Base-by-base conservation (phyloP, 2,329 filamentous ascomycete species). In the Exserohilum rostratum region DNA sequence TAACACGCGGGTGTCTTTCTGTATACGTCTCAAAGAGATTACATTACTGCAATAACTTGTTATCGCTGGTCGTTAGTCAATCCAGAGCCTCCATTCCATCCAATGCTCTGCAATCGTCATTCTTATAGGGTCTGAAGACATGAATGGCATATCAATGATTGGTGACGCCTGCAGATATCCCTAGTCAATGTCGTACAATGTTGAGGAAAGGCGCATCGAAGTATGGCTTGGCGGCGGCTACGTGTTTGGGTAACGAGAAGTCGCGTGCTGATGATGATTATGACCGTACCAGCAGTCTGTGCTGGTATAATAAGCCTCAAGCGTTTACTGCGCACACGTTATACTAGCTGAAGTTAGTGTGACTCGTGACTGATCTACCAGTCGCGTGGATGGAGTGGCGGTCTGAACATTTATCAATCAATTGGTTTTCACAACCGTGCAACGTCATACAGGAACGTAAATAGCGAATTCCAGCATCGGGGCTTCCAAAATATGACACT, bases 121-220 rank as follows among this genome's bases (percentile, higher is more conserved):
- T 4, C 15, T 3, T 6, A 9, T 46, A 13, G 17, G 25, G 7
- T 1, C n/a, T 6, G 3, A 37, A 9, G 11, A 22, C 6, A 34
- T 27, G 38, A 0, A n/a, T 9, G 3, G 25, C 15, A 43, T 29
- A 20, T 46, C 38, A 25, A 46, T 37, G 48, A 5, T 38, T 5
- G 7, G 45, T 55, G 3, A 46, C 47, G 40, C 33, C 44, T 44
- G 45, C 15, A 5, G 17, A 15, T n/a, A 46, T 22, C 35, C 33
- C 46, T 17, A 31, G 20, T 43, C 15, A 27, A 27, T 29, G 55
- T 64, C 39, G 57, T 47, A 64, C 58, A 34, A 53, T 27, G 58
- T 56, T 51, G 31, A 20, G 50, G 34, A 44, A 37, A 25, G 29
- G 46, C 17, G 13, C 27, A 7, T 33, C 29, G 31, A 27, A 29